These are phyloP conservation scores for Solanum phureja DNA, from an alignment of 257 asterid species.

Conservation along the genomic window DNA sequence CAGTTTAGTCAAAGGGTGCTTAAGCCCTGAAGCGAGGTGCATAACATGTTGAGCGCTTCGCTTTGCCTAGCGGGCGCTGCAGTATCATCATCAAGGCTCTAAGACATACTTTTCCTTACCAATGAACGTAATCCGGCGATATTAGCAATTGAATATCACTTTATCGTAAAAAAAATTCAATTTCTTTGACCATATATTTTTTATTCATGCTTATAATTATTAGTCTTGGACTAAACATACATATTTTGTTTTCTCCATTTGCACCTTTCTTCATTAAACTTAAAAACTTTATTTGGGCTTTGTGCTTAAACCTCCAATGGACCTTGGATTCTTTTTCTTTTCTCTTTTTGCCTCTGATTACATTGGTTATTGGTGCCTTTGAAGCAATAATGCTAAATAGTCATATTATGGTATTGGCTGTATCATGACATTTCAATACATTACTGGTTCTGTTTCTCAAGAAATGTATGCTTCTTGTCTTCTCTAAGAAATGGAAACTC, in stretches of 20 bases:
- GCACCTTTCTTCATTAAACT: background rate
- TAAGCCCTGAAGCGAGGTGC: background rate
- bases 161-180: too few species aligned
- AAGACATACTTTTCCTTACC: background rate
- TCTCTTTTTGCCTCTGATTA: background rate
- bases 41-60: background rate
- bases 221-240: background rate
- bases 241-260: background rate
- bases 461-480: background rate
- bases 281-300: background rate
- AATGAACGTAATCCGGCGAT: background rate
- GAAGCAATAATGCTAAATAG: background rate
- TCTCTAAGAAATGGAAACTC: slow-evolving; percentile 3
- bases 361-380: background rate
- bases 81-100: background rate
- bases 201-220: too few species aligned
- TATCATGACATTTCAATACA: background rate
- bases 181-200: too few species aligned
- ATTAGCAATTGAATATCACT: background rate
- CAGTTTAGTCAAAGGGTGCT: background rate
- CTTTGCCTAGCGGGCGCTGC: background rate
- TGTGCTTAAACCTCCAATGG: background rate
- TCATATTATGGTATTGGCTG: background rate
- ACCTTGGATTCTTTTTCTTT: background rate
- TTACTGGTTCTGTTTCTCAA: background rate